Base-by-base conservation (phyloP, 192 early-diverging fungal genomes). In the Chytriomyces sp. region DNA sequence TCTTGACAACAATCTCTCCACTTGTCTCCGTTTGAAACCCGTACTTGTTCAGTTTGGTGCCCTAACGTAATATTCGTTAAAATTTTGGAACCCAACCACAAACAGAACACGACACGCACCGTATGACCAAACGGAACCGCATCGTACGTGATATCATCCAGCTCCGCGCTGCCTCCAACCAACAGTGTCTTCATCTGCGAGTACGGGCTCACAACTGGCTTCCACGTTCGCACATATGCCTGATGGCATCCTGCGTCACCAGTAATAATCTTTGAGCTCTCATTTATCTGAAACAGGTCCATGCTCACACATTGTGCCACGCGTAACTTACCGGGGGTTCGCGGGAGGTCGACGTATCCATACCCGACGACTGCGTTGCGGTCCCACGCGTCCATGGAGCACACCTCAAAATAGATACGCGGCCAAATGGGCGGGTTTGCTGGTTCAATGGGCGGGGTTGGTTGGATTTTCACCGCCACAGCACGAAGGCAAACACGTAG, bases 361-460 rank as follows among this genome's bases (percentile, higher is more conserved):
- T 84, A 84, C 26, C 82, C 82, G 8, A 72, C 41, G 8, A 78
- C 69, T 10, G 58, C 5, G 54, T 75, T 67, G 31, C 82, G 17
- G 37, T 74, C 74, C 82, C 82, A 83, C 25, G 37, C 52, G 60
- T 83, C 82, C 31, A 76, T 70, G n/a, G 74, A 65, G 62, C 62
- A 55, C 4, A 83, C 79, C 32, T 80, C 61, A 33, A 83, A 56
- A 53, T 55, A 76, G 7, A 83, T 64, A 0, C 55, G 52, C 0
- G 82, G 80, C 73, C 78, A 69, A 34, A 64, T 54, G 22, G 34
- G 36, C 8, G 34, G 49, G 26, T 62, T 65, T 40, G 39, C 78
- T 75, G 52, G 0, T n/a, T 40, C n/a, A 69, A 34, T 70, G 53
- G 22, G 34, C 36, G 14, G 34, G 49, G 26, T 62, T 65, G 56